These are phyloP conservation scores for Termitomyces sp. DNA, from an alignment of 768 basidiomycete genomes.

Conservation along the genomic window DNA sequence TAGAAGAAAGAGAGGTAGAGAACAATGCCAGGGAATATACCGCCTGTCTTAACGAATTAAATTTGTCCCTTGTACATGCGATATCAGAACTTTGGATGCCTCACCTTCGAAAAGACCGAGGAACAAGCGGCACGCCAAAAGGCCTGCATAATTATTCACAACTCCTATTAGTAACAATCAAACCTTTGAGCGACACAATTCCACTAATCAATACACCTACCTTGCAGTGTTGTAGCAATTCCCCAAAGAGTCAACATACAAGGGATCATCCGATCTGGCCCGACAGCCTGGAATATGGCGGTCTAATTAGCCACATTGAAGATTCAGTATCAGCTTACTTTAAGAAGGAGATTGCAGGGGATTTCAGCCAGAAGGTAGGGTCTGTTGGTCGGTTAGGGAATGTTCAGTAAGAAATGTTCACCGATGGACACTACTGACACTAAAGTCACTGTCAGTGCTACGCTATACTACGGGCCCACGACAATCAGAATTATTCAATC, in stretches of 20 bases:
- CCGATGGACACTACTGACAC: too few relatives aligned
- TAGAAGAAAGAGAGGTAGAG: too few relatives aligned
- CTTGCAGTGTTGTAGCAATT: conserved; percentile 39
- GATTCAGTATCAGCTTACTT: conserved; percentile 25
- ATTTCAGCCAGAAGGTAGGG: conserved; percentile 37
- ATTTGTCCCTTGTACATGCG: conserved; percentile 18
- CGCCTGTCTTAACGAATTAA: conserved; percentile 24
- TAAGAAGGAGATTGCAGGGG: conserved; percentile 37
- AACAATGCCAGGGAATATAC: conserved; percentile 23
- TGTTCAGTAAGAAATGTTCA: too few relatives aligned
- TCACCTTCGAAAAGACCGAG: too few relatives aligned
- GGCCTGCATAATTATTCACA: too few relatives aligned
- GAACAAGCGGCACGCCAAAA: too few relatives aligned
- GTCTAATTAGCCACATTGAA: neutral
- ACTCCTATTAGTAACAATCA: conserved; percentile 27
- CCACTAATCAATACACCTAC: too few relatives aligned
- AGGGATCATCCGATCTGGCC: conserved; percentile 43
- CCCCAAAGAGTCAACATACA: conserved; percentile 44
- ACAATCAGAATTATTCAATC: neutral
- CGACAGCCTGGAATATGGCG: conserved; percentile 32
- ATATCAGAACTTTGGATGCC: too few relatives aligned
- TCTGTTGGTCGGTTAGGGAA: neutral
- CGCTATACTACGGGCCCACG: conserved; percentile 34
- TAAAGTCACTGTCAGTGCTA: conserved; percentile 28
- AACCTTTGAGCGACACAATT: too few relatives aligned